Evolutionary conservation across 1,284 basidiomycete species (phyloP), one percentile per base, ranked within the genome.

Genomic region (Sanguinoderma infundibulare): DNA sequence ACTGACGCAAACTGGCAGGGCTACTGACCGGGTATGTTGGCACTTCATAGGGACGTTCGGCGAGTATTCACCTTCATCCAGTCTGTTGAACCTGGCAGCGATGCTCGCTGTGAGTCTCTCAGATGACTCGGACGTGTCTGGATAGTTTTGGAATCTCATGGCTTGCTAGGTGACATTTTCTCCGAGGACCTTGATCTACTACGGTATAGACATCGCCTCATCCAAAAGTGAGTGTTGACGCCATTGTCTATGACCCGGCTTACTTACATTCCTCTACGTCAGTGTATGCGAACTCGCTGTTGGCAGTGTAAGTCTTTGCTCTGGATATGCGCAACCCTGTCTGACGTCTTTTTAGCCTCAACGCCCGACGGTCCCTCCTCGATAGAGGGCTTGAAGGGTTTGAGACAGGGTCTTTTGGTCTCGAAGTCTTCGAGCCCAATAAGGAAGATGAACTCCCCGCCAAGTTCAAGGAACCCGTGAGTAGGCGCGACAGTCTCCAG

Each of bases 231-330:
- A 39, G 38, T n/a, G 8, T 8, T n/a, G 20, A 1, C 17, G 5
- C 4, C 10, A 4, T 39, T 4, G 20, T 3, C 15, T 8, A 14
- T 39, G 17, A n/a, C 20, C n/a, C n/a, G 10, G 2, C 3, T 1
- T n/a, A 8, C 17, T 39, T 39, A 39, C 15, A n/a, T 8, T 3
- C 9, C 2, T 39, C n/a, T 20, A 20, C 10, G 38, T 12, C 42
- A 64, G 62, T 64, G 63, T 61, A 64, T 22, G 52, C 63, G 15
- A 64, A 64, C 51, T 61, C 63, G 4, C 44, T 64, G 0, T 57
- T 64, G 5, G 63, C 63, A 1, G 59, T 64, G 63, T 64, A 39
- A 34, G 62, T 56, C 38, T n/a, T n/a, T n/a, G n/a, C n/a, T n/a
- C n/a, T n/a, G n/a, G n/a, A n/a, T n/a, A n/a, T n/a, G n/a, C n/a